Base-by-base conservation (phyloP, 352 stramenopile genomes). In the Pythium folliculosum region DNA sequence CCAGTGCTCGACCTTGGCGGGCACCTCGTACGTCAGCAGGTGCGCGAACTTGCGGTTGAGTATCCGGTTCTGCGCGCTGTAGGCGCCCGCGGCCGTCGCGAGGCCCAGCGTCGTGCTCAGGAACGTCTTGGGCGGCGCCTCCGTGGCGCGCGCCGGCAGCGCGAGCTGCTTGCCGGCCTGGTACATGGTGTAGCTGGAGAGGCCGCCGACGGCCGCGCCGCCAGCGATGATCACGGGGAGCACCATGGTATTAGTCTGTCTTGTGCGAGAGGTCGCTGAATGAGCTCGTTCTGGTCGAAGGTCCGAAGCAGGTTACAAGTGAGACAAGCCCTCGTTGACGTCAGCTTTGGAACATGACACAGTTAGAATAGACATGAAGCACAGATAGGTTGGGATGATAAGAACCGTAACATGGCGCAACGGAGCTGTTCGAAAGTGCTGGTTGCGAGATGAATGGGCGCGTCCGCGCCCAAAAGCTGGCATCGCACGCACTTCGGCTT, bases 161-260 rank as follows among this genome's bases (percentile, higher is more conserved):
- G 80, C 84, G 30, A 90, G 55, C 30, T 60, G 45, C 47, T 77
- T 77, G n/a, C 84, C 84, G 22, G 67, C 43, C 52, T 89, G 81
- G 71, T 89, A 92, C 82, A 90, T 91, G 47, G 73, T 66, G 68
- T 92, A 92, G 38, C 68, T 80, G 17, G 79, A 87, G 14, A 76
- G 69, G 32, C 71, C 72, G 17, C 82, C 81, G 16, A 73, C 48
- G 37, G 83, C 74, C 4, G 80, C 47, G 9, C 75, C 84, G 30
- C 80, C 79, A 17, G 80, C 73, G 73, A 92, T 82, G 57, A 91
- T 81, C 53, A 91, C 70, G 23, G 84, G 84, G 9, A 92, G 77
- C 51, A 92, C 80, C 80, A 90, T 90, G n/a, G 21, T 51, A 2
- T 5, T 32, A 32, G 27, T 32, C 27, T 32, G 27, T 47, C 17